Evolutionary conservation across 768 basidiomycete species (phyloP).

Genomic region (Strobilomyces echinocephalus): DNA sequence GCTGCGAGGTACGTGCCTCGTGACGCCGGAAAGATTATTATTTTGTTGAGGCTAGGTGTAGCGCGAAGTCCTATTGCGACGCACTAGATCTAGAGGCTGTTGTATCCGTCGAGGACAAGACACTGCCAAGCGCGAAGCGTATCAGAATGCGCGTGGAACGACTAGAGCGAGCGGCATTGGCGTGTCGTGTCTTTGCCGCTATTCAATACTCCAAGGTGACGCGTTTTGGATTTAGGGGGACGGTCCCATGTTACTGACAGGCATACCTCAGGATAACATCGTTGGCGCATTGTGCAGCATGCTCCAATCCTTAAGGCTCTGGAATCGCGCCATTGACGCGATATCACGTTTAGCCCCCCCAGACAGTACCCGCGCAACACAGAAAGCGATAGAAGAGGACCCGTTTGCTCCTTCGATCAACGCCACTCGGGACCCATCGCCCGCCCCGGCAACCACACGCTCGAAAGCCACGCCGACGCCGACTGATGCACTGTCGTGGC

Average conservation of each 20-base stretch:
- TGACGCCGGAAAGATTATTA: not conserved
- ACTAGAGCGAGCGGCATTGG: slow-evolving; percentile 69
- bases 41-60: slow-evolving; percentile 18
- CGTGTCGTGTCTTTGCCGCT: slow-evolving; percentile 60
- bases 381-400: slow-evolving; percentile 35
- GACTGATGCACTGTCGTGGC: slow-evolving; percentile 66
- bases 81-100: slow-evolving; percentile 47
- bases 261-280: slow-evolving; percentile 50
- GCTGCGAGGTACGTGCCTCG: slow-evolving; percentile 45
- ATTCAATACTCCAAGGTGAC: slow-evolving; percentile 60
- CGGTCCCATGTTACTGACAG: not conserved
- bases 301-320: slow-evolving; percentile 69
- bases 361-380: slow-evolving; percentile 18
- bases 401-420: slow-evolving; percentile 51
- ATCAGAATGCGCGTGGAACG: slow-evolving; percentile 53
- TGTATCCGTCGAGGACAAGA: slow-evolving; percentile 42
- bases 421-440: slow-evolving; percentile 24
- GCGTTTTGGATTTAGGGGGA: slow-evolving; percentile 6
- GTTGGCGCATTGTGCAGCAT: slow-evolving; percentile 51
- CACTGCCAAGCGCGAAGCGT: slow-evolving; percentile 47
- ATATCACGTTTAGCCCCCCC: slow-evolving; percentile 54
- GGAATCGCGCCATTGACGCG: slow-evolving; percentile 74
- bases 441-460: slow-evolving; percentile 6
- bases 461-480: slow-evolving; percentile 22
- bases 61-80: slow-evolving; percentile 54